phyloP scores from a whole-genome alignment of 2,329 filamentous ascomycete species.

The Pseudogymnoascus sp. region DNA sequence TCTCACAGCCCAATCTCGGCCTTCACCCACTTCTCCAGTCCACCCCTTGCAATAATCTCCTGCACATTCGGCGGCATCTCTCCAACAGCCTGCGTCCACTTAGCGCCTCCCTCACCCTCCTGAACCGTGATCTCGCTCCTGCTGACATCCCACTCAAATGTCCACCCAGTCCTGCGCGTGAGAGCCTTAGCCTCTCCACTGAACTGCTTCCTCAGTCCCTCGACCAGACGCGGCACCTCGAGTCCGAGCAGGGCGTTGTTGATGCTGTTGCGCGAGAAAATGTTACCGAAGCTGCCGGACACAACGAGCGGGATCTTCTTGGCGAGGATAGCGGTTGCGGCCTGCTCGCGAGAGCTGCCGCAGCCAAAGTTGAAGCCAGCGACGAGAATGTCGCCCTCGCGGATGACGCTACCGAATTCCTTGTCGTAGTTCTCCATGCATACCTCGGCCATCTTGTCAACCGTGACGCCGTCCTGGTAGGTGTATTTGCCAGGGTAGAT shows the following conservation, averaged over 20 bases:
- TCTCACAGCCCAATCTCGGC: conserved; percentile 45
- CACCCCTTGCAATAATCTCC: conserved; percentile 70
- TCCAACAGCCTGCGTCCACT: conserved; percentile 74
- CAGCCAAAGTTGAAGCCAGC: conserved; percentile 85
- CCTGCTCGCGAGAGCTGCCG: conserved; percentile 74
- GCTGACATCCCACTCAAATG: conserved; percentile 69
- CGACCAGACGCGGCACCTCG: conserved; percentile 59
- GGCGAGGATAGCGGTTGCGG: conserved; percentile 78
- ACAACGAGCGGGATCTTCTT: conserved; percentile 75
- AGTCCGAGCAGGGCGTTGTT: conserved; percentile 71
- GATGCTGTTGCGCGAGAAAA: conserved; percentile 71
- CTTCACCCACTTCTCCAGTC: conserved; percentile 78
- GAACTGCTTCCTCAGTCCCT: conserved; percentile 58
- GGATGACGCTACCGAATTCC: conserved; percentile 55
- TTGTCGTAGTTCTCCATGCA: conserved; percentile 94
- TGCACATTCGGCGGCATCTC: conserved; percentile 81
- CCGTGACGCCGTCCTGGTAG: conserved; percentile 76
- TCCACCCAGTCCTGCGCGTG: conserved; percentile 77
- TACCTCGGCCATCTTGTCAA: conserved; percentile 75
- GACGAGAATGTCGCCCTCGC: conserved; percentile 71
- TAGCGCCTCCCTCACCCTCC: conserved; percentile 58
- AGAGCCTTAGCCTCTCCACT: conserved; percentile 42
- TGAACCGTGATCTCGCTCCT: conserved; percentile 62
- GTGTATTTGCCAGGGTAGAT: conserved; percentile 92
- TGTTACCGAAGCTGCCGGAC: conserved; percentile 74